Conservation (phyloP, 768 basidiomycete species). For the Leucosporidium yakuticum region DNA sequence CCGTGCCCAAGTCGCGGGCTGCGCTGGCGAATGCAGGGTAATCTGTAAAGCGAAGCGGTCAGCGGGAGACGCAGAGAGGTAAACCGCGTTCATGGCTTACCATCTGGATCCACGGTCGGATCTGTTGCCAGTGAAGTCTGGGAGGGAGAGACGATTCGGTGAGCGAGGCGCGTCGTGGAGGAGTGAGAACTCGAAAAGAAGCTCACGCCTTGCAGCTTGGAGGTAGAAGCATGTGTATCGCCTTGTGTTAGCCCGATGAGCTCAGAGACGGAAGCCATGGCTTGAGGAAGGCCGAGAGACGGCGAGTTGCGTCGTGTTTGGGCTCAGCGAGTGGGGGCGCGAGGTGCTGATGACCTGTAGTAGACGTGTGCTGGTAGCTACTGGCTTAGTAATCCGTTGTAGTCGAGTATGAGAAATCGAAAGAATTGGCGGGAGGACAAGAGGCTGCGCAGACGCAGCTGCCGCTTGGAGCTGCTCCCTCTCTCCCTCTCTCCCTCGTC, state of each 20-base stretch:
- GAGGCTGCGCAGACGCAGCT: no score
- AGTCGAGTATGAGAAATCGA: no score
- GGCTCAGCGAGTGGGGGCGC: no score
- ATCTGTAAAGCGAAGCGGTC: conserved; percentile 5
- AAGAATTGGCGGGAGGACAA: no score
- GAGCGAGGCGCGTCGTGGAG: not conserved
- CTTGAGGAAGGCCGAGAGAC: not conserved
- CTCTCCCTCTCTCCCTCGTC: no score
- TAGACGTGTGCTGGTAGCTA: no score
- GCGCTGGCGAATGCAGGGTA: conserved; percentile 7
- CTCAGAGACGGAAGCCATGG: conserved; percentile 6
- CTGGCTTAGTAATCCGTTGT: no score
- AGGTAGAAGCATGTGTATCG: not conserved
- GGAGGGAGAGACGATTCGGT: not conserved
- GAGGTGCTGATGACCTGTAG: no score
- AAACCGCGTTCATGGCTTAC: not conserved
- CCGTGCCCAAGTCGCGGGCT: conserved; percentile 4
- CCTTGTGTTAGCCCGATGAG: conserved; percentile 15
- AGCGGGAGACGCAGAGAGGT: no score
- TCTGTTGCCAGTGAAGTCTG: not conserved
- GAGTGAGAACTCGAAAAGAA: not conserved
- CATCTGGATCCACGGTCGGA: conserved; percentile 4
- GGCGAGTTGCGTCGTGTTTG: no score
- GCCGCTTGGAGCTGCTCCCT: no score
- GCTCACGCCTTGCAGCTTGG: not conserved